These are phyloP conservation scores for Apiospora hydei DNA, from an alignment of 2,329 filamentous ascomycete species.

Conservation along the genomic window DNA sequence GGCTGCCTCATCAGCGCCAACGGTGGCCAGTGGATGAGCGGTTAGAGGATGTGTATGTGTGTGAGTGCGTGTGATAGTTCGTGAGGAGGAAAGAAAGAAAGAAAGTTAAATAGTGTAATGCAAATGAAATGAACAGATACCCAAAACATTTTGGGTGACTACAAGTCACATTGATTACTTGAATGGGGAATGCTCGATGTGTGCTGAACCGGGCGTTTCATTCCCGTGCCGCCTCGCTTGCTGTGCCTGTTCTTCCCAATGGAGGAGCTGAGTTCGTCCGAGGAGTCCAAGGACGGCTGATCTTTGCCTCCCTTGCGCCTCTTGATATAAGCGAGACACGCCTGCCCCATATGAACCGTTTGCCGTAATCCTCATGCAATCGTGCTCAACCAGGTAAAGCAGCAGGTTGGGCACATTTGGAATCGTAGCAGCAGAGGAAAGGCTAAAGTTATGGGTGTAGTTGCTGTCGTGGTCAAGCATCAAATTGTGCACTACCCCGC, in stretches of 20 bases:
- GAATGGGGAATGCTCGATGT: background rate
- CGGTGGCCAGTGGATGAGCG: constrained; percentile 48
- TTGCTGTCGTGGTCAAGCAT: background rate
- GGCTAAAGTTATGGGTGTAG: background rate
- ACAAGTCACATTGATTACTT: background rate
- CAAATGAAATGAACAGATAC: background rate
- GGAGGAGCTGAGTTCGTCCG: background rate
- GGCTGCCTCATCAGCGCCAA: constrained; percentile 77
- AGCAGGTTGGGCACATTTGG: too few relatives aligned
- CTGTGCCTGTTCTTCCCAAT: constrained; percentile 5
- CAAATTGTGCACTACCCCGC: background rate
- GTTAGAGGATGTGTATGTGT: background rate
- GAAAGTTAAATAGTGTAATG: background rate
- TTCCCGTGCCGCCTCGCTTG: background rate
- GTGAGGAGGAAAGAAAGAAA: background rate
- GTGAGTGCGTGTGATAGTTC: too few relatives aligned
- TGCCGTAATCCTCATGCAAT: background rate
- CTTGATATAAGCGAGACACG: background rate
- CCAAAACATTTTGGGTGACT: background rate
- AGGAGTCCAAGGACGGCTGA: background rate
- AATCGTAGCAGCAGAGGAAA: too few relatives aligned
- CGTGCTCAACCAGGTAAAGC: background rate
- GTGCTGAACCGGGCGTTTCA: background rate
- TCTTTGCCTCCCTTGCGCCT: background rate
- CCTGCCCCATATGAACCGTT: background rate